Evolutionary conservation across 202 grass and related monocot genomes (phyloP), one percentile per base, ranked within the genome.

Genomic region (Elaeis oleifera): DNA sequence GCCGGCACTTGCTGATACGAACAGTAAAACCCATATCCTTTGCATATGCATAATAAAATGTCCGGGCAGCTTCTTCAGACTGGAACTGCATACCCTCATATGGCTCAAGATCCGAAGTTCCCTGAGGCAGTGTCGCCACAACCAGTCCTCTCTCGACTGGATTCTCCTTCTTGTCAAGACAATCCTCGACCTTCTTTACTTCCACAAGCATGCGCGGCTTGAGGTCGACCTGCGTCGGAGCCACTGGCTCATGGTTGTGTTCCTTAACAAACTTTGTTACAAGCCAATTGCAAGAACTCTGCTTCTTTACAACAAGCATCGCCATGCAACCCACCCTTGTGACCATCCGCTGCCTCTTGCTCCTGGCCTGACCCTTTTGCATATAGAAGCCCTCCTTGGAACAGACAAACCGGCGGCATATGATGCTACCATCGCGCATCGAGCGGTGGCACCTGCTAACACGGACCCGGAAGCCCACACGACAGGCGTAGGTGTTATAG

Each of bases 81-180:
- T 95, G 86, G 50, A 95, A 95, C 63, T 90, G 80, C 90, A 90
- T 90, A 76, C 90, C 85, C 75, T 90, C 86, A 63, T 87, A 76
- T 16, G 86, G 82, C 23, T 95, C 82, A 29, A 74, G 52, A 25
- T 73, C 32, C 62, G 64, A 44, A 44, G 9, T 44, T 44, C 36
- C 36, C 36, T 44, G 36, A 13, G 36, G 11, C 13, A 44, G 36
- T 44, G 36, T 44, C 0, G 36, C 36, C 9, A 44, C 36, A 44
- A 44, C 36, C 36, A 44, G 8, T 44, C 36, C 11, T 44, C 36
- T 44, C 36, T 44, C 36, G 36, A 44, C 36, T 9, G 36, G 36
- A 44, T 14, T 13, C 36, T 44, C 36, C 36, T 44, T 44, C 36
- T 44, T 5, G 36, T 44, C 36, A 44, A 44, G 8, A 44, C 36